Percentiles rank a stretch among this genome's conserved stretches.
These are phyloP conservation scores for Eutrema yunnanense DNA, from an alignment of 345 rosid genomes.

Conservation along the genomic window DNA sequence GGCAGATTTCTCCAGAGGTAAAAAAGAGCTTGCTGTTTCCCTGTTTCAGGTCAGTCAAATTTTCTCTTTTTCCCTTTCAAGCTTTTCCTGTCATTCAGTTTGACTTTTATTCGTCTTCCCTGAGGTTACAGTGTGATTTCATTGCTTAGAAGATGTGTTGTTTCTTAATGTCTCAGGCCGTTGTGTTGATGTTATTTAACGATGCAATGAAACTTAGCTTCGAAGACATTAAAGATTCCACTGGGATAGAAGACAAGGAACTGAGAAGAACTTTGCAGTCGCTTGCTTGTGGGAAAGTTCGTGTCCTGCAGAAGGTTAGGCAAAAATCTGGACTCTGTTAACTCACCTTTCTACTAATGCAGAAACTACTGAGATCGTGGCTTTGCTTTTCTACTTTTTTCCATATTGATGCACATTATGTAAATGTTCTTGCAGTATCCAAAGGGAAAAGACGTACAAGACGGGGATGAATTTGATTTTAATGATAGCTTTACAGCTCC, in stretches of 20 bases:
- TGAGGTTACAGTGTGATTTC: background rate
- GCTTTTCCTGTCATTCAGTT: background rate
- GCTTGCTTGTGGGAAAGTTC: constrained; percentile 96
- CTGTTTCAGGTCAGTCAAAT: constrained; percentile 77
- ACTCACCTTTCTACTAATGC: background rate
- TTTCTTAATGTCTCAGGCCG: constrained; percentile 51
- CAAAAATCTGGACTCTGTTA: background rate
- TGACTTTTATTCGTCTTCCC: background rate
- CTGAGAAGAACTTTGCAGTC: constrained; percentile 92
- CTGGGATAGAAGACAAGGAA: constrained; percentile 93
- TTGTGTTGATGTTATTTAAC: constrained; percentile 92
- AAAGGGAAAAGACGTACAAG: constrained; percentile 92
- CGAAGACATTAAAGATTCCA: constrained; percentile 87
- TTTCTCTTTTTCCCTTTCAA: background rate
- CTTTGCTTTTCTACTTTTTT: background rate
- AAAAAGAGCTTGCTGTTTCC: constrained; percentile 96
- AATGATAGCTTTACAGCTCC: constrained; percentile 78
- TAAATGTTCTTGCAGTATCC: constrained; percentile 49
- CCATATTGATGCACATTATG: background rate
- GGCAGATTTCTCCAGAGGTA: constrained; percentile 83
- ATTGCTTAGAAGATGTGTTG: constrained; percentile 4
- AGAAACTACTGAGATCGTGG: background rate
- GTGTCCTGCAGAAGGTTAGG: constrained; percentile 83
- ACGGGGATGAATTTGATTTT: constrained; percentile 76
- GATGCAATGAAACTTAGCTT: constrained; percentile 88